Base-by-base conservation (phyloP, 257 asterid species). In the Solanum rostratum region DNA sequence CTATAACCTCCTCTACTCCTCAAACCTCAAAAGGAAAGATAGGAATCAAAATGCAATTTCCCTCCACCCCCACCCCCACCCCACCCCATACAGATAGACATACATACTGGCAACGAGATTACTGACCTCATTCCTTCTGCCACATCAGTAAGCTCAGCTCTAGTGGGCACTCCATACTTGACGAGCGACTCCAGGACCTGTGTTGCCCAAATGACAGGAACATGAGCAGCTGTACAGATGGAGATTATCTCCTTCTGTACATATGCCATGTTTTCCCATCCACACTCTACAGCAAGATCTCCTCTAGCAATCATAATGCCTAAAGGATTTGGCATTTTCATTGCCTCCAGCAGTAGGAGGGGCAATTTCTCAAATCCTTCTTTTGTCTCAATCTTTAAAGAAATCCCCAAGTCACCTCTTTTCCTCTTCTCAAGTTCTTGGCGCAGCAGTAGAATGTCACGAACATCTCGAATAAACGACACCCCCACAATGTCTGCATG, bases 221-320 rank as follows among this genome's bases (percentile, higher is more conserved):
- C 85, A 89, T 93, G 94, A 7, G 93, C 94, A 46, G 97, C 94
- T 19, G 88, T 81, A 78, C 93, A 92, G 6, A 90, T 87, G 7
- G 92, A 89, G 80, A 93, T 82, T 80, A 93, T 89, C 82, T 93
- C 95, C 57, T 90, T 92, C 86, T 93, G 97, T 84, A 90, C 92
- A 84, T 91, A 92, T 8, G 92, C 93, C 57, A 93, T 92, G 87
- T 91, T 92, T 85, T 93, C 97, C 95, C 95, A 93, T 80, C 95
- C 97, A 54, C 97, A 93, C 85, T 93, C 97, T 84, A 93, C 97
- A 6, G 97, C 97, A 30, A 93, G 97, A 88, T 93, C 97, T 30
- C 97, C 97, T 89, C 97, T 88, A 60, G 97, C 97, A 62, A 93
- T 90, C 97, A 93, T 93, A 79, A 93, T 92, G 7, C 97, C 95